phyloP scores from a whole-genome alignment of 176 grass and related monocot species.

The Aechmea fasciata region DNA sequence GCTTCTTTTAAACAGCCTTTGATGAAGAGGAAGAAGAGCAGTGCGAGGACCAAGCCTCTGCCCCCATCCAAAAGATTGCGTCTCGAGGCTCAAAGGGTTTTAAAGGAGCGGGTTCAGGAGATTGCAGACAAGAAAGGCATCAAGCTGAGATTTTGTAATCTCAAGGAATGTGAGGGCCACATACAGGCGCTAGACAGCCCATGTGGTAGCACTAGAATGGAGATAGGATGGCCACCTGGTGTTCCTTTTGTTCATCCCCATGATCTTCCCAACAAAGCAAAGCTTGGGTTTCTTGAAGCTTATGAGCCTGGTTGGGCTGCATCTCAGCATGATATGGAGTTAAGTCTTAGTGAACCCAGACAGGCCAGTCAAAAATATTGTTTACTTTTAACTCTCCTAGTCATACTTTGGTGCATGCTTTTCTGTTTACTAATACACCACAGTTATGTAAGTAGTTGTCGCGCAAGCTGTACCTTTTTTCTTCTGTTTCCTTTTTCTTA shows the following conservation, averaged over 20 bases:
- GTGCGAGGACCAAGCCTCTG: constrained; percentile 46
- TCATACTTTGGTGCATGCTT: not conserved
- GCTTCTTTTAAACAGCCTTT: constrained; percentile 31
- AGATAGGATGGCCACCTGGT: constrained; percentile 74
- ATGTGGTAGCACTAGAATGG: constrained; percentile 41
- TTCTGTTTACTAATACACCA: constrained; percentile 1
- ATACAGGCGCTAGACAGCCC: constrained; percentile 42
- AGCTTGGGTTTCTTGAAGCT: constrained; percentile 82
- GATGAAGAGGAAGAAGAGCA: constrained; percentile 50
- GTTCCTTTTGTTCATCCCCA: constrained; percentile 98
- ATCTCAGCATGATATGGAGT: constrained; percentile 74
- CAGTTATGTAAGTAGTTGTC: not conserved
- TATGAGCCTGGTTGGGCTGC: constrained; percentile 89
- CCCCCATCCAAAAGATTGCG: constrained; percentile 88
- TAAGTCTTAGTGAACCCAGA: constrained; percentile 40
- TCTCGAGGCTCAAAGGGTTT: constrained; percentile 80
- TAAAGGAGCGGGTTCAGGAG: constrained; percentile 83
- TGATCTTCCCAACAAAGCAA: constrained; percentile 92
- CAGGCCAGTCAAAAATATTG: not conserved
- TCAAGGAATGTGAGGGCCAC: constrained; percentile 69
- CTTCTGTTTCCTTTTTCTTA: not conserved
- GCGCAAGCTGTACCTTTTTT: not conserved
- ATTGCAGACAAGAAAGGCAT: constrained; percentile 83
- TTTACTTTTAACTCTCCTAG: not conserved
- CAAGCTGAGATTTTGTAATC: constrained; percentile 79